phyloP scores from a whole-genome alignment of 2,329 filamentous ascomycete species.

The Aspergillus uvarum region DNA sequence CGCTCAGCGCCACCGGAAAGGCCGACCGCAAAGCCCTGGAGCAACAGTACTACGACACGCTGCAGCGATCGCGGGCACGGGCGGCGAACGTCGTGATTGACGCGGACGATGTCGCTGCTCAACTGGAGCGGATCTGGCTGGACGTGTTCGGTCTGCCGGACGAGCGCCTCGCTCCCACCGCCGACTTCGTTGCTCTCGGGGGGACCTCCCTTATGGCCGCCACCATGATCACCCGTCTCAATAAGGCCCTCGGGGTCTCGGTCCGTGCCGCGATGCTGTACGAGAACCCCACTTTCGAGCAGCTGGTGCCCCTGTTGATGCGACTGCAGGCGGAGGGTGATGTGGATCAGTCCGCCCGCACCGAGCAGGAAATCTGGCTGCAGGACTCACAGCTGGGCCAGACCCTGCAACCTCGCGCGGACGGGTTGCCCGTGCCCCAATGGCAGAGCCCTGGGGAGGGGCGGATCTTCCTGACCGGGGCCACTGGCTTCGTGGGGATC shows the following conservation, averaged over 20 bases:
- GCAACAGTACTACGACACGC: constrained; percentile 5
- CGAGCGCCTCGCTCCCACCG: constrained; percentile 1
- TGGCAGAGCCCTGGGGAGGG: constrained; percentile 17
- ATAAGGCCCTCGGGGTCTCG: constrained; percentile 11
- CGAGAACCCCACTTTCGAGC: constrained; percentile 17
- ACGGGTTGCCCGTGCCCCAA: not conserved
- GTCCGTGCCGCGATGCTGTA: constrained; percentile 23
- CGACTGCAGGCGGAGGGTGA: constrained; percentile 2
- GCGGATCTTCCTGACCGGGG: constrained; percentile 72
- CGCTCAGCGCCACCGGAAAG: constrained; percentile 72
- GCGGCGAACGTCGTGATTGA: not conserved
- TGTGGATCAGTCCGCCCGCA: not conserved
- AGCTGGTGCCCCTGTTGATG: constrained; percentile 9
- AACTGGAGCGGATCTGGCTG: constrained; percentile 2
- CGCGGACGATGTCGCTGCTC: not conserved
- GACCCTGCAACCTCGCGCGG: not conserved
- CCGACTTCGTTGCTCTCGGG: constrained; percentile 24
- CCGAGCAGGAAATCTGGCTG: constrained; percentile 19
- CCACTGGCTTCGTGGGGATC: constrained; percentile 78
- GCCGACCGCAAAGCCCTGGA: constrained; percentile 41
- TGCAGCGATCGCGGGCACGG: not conserved
- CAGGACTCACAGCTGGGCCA: constrained; percentile 19
- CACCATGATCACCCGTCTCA: constrained; percentile 20
- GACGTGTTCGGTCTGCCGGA: not conserved
- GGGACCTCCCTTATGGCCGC: constrained; percentile 24